These are phyloP conservation scores for Verticillium longisporum DNA, from an alignment of 2,329 filamentous ascomycete genomes.

Conservation along the genomic window DNA sequence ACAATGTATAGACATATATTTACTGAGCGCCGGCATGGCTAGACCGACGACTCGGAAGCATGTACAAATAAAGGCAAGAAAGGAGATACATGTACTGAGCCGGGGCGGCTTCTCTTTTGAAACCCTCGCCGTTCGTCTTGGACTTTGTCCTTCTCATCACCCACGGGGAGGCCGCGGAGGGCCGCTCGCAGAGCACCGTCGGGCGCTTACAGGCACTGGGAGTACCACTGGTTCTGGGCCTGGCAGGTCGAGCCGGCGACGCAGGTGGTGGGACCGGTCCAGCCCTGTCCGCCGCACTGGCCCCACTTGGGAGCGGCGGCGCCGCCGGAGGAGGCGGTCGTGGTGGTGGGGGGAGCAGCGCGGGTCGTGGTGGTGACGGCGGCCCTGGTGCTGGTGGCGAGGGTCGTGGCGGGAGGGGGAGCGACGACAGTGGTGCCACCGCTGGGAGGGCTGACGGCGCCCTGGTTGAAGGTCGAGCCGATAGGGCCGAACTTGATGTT, in stretches of 20 bases:
- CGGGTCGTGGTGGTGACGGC: conserved; percentile 6
- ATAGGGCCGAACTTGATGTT: conserved; percentile 50
- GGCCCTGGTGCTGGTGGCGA: conserved; percentile 8
- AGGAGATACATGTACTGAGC: background rate
- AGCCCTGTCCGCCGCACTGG: conserved; percentile 30
- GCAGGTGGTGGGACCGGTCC: conserved; percentile 27
- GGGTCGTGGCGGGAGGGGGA: background rate
- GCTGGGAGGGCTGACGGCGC: conserved; percentile 4
- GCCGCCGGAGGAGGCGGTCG: conserved; percentile 5
- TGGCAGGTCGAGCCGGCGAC: conserved; percentile 26
- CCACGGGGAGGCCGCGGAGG: background rate
- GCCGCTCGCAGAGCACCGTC: background rate
- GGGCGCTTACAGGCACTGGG: conserved; percentile 29
- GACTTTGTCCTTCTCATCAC: background rate
- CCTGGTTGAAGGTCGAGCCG: conserved; percentile 38
- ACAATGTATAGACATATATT: conserved; percentile 9
- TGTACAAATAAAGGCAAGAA: conserved; percentile 1
- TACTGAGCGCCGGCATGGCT: conserved; percentile 4
- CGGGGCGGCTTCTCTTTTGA: conserved; percentile 3
- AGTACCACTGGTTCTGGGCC: conserved; percentile 32
- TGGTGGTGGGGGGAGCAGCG: conserved; percentile 4
- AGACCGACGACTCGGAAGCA: background rate
- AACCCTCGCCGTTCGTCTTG: background rate
- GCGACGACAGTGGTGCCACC: background rate
- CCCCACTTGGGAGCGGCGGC: conserved; percentile 21